Evolutionary conservation across 164 flowering plant species (phyloP).

Genomic region (Nymphaea thermarum): DNA sequence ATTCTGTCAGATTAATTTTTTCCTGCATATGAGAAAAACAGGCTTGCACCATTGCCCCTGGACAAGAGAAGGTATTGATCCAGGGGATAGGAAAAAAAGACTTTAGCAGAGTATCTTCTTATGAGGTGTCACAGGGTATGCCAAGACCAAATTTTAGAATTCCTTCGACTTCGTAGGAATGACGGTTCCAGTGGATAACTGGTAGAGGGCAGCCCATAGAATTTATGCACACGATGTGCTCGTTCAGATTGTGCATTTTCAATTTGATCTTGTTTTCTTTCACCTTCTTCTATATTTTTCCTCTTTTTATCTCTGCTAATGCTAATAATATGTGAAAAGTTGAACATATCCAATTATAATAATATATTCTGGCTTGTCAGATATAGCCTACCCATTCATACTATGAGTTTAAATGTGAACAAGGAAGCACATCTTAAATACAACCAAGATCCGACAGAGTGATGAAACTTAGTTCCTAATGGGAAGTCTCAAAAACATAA

Average conservation of each 20-base stretch:
- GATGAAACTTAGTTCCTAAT: too few species aligned
- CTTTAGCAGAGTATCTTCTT: constrained; percentile 58
- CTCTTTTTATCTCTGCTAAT: neutral
- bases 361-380: too few species aligned
- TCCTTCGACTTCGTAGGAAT: constrained; percentile 1
- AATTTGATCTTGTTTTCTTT: neutral
- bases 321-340: neutral
- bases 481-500: too few species aligned
- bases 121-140: constrained; percentile 55
- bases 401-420: too few species aligned
- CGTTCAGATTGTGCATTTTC: constrained; percentile 33
- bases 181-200: constrained; percentile 7
- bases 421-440: too few species aligned
- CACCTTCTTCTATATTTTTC: too few species aligned
- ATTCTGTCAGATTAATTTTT: constrained; percentile 62
- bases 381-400: too few species aligned
- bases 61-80: constrained; percentile 39
- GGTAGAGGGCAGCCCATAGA: neutral
- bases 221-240: constrained; percentile 30
- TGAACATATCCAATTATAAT: neutral
- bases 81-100: constrained; percentile 33
- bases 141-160: neutral
- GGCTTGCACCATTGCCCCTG: constrained; percentile 28
- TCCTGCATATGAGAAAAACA: constrained; percentile 17
- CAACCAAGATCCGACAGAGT: too few species aligned